These are phyloP conservation scores for Penium margaritaceum DNA, from an alignment of 139 green algal genomes.

Conservation along the genomic window DNA sequence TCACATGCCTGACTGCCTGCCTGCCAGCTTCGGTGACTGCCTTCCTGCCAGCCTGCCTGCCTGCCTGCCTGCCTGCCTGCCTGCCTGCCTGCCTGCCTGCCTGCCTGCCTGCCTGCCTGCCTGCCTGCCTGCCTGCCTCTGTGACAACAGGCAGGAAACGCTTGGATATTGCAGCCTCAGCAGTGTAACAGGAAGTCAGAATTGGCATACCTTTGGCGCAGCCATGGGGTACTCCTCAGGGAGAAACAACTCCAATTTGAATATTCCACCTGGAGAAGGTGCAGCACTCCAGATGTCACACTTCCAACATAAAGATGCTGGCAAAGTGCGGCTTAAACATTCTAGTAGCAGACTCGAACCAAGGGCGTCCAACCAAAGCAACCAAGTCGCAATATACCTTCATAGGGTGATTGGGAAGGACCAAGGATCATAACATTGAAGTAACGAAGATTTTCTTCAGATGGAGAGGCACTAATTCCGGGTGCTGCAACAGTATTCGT, in stretches of 20 bases:
- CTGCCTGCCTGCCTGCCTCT: too few relatives aligned
- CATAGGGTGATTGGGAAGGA: conserved; percentile 80
- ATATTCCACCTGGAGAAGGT: conserved; percentile 69
- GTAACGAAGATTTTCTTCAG: conserved; percentile 93
- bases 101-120: too few relatives aligned
- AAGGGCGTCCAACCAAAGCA: not conserved
- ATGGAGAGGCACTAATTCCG: conserved; percentile 86
- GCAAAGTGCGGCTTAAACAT: too few relatives aligned
- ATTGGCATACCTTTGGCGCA: conserved; percentile 74
- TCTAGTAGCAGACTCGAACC: too few relatives aligned
- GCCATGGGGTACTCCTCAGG: conserved; percentile 99
- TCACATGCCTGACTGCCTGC: too few relatives aligned
- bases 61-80: too few relatives aligned
- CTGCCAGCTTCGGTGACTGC: too few relatives aligned
- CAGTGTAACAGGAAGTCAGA: not conserved
- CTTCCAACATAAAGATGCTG: too few relatives aligned
- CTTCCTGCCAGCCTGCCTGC: too few relatives aligned
- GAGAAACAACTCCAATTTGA: conserved; percentile 96
- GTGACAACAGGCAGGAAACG: too few relatives aligned
- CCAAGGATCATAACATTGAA: conserved; percentile 97
- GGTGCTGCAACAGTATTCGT: conserved; percentile 60
- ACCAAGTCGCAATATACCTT: conserved; percentile 57
- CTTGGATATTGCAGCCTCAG: not conserved
- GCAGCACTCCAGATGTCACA: not conserved
- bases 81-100: too few relatives aligned